Evolutionary conservation across 805 yeast genomes (phyloP).

Genomic region (Tetrapisispora phaffii): DNA sequence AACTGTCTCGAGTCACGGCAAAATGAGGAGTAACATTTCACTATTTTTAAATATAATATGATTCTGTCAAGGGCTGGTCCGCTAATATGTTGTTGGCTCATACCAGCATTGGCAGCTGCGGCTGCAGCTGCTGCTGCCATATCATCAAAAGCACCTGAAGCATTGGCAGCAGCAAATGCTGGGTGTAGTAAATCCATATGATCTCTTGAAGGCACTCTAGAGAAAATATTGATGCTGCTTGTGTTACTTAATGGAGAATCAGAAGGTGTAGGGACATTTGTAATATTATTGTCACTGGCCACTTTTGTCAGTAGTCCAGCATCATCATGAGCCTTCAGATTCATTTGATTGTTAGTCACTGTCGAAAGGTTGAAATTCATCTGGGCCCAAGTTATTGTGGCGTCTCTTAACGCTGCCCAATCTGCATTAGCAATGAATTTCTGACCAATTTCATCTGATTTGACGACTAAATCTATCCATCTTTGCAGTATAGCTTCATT

Average conservation of each 20-base stretch:
- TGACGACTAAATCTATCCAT: conserved; percentile 42
- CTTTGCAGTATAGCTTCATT: conserved; percentile 41
- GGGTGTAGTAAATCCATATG: conserved; percentile 27
- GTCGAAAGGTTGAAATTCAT: background rate
- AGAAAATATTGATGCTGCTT: background rate
- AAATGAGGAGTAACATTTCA: conserved; percentile 40
- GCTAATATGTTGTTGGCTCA: background rate
- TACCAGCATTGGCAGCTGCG: conserved; percentile 6
- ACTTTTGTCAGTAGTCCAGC: conserved; percentile 1
- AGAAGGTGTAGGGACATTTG: conserved; percentile 1
- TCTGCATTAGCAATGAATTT: conserved; percentile 65
- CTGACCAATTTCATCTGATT: conserved; percentile 41
- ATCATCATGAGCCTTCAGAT: conserved; percentile 1
- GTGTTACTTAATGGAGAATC: conserved; percentile 2
- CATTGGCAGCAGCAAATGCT: conserved; percentile 32
- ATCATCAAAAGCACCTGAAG: conserved; percentile 32
- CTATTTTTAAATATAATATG: conserved; percentile 44
- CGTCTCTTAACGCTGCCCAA: conserved; percentile 72
- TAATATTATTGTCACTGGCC: conserved; percentile 1
- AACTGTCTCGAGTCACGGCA: conserved; percentile 40
- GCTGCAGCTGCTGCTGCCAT: conserved; percentile 10
- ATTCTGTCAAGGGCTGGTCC: conserved; percentile 34
- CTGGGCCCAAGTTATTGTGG: conserved; percentile 37
- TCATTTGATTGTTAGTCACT: background rate
- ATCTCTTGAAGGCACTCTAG: conserved; percentile 10